These are phyloP conservation scores for Talaromyces sp. DNA, from an alignment of 2,329 filamentous ascomycete genomes.

Conservation along the genomic window DNA sequence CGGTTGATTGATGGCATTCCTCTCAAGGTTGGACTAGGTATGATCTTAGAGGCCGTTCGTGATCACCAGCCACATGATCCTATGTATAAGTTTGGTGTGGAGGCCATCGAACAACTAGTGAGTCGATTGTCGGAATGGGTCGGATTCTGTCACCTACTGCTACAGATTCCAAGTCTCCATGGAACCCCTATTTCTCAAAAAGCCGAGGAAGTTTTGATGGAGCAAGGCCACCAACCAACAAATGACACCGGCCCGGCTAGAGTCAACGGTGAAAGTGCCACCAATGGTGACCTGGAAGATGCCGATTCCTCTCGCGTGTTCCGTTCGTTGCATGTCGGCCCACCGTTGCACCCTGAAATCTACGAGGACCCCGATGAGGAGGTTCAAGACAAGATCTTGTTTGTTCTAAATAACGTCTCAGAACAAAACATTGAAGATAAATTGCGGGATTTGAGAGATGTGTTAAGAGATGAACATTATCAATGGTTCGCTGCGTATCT, in stretches of 20 bases:
- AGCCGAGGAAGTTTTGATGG: constrained; percentile 74
- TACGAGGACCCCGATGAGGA: constrained; percentile 83
- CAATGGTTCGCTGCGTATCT: constrained; percentile 97
- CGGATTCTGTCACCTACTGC: constrained; percentile 82
- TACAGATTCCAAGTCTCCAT: constrained; percentile 76
- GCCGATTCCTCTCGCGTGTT: constrained; percentile 69
- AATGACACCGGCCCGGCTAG: constrained; percentile 52
- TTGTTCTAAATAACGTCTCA: constrained; percentile 94
- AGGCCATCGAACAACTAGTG: constrained; percentile 86
- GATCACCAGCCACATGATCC: constrained; percentile 78
- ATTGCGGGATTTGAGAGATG: constrained; percentile 73
- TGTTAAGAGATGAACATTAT: constrained; percentile 75
- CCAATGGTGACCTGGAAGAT: constrained; percentile 67
- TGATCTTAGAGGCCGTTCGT: constrained; percentile 94
- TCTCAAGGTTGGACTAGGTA: constrained; percentile 87
- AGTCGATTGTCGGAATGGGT: constrained; percentile 86
- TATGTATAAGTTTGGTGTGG: constrained; percentile 98
- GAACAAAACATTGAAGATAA: constrained; percentile 83
- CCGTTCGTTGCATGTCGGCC: constrained; percentile 71
- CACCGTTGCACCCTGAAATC: constrained; percentile 58
- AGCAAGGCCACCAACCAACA: constrained; percentile 58
- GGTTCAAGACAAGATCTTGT: constrained; percentile 87
- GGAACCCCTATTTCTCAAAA: constrained; percentile 81
- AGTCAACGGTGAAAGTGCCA: constrained; percentile 48
- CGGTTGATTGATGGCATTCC: constrained; percentile 86